phyloP scores from a whole-genome alignment of 2,329 filamentous ascomycete species.

The Diaporthe vexans region DNA sequence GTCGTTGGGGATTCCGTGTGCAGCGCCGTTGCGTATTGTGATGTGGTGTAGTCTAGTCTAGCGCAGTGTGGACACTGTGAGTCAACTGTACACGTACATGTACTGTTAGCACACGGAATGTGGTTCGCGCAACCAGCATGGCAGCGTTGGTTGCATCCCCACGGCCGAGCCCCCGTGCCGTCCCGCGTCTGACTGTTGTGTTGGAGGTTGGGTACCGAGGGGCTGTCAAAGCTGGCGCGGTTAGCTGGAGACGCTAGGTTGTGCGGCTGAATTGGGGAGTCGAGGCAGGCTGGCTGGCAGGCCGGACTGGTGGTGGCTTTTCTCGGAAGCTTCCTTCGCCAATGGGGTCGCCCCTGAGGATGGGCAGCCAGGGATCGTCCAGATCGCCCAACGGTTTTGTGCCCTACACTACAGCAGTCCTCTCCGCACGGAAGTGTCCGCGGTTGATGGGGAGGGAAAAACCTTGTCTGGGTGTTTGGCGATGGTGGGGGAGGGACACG shows the following conservation, averaged over 20 bases:
- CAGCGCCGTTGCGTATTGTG: too few relatives aligned
- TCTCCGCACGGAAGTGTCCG: background rate
- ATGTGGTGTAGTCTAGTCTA: too few relatives aligned
- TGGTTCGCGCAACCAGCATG: background rate
- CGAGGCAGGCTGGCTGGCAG: background rate
- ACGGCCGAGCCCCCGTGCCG: conserved; percentile 1
- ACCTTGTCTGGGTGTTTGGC: background rate
- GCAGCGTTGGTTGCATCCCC: background rate
- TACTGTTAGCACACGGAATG: too few relatives aligned
- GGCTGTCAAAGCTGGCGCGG: conserved; percentile 8
- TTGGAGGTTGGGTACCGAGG: background rate
- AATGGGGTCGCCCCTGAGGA: background rate
- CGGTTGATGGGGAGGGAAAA: background rate
- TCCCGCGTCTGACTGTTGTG: background rate
- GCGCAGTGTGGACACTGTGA: too few relatives aligned
- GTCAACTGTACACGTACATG: background rate
- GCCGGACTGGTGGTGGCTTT: too few relatives aligned
- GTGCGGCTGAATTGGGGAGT: conserved; percentile 7
- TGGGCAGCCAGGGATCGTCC: background rate
- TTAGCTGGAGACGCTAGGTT: background rate
- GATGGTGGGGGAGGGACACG: too few relatives aligned
- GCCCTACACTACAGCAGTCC: background rate
- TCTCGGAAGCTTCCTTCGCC: conserved; percentile 17
- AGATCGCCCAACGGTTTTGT: conserved; percentile 8
- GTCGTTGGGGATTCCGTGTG: background rate